Evolutionary conservation across 139 green algal species (phyloP), one percentile per base, ranked within the genome.

Genomic region (Pedinophyceae sp.): DNA sequence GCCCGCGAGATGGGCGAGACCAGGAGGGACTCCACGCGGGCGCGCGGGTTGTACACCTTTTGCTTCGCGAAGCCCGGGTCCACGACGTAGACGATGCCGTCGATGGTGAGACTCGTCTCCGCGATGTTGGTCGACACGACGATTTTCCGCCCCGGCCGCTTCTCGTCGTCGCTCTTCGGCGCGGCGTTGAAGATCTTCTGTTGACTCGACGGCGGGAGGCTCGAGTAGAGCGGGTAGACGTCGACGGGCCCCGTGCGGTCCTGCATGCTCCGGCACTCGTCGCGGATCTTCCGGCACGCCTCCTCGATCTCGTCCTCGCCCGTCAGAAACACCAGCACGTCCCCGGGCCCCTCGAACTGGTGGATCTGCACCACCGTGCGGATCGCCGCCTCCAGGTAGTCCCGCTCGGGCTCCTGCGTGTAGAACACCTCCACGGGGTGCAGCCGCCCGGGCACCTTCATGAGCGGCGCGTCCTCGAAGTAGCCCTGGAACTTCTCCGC

Each of bases 281-380:
- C 78, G 30, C 25, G 67, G 25, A 96, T 85, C 65, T 93, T 94
- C 27, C 76, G 72, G 80, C 88, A 96, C 1, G 92, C 92, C 52
- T 99, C 92, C 73, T 99, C 92, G 55, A 99, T 99, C 70, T 99
- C 92, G 74, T 99, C 92, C 65, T 98, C 92, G 20, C 92, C 92
- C 20, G 92, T 99, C 26, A 99, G 73, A 70, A 99, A 99, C 48
- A 99, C 59, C 51, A 99, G 70, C 38, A 99, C 78, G 68, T 99
- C 92, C 17, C 92, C 67, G 30, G 79, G 65, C 25, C 71, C 71
- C 65, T 94, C 86, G 60, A 68, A 84, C n/a, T 67, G 55, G 64
- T 95, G 86, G 55, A 95, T 93, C 72, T 97, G 84, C 30, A 97
- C 84, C 43, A 95, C 91, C 27, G 91, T 98, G 43, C 89, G 78